Base-by-base conservation (phyloP, 2,329 filamentous ascomycete species). In the Didymella glomerata region DNA sequence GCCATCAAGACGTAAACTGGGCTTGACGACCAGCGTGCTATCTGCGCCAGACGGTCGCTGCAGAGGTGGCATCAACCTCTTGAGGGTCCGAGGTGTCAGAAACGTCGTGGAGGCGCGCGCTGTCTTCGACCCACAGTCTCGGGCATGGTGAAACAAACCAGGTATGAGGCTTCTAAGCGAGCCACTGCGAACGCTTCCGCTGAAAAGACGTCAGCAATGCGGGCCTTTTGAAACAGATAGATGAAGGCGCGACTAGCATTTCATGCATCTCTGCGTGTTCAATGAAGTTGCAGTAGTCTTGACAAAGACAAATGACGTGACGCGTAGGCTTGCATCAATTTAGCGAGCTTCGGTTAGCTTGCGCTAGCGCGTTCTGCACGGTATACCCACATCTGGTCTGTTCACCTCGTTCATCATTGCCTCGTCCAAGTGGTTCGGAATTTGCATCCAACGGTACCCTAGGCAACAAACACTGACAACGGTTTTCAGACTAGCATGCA, bases 111-210 rank as follows among this genome's bases (percentile, higher is more conserved):
- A 45, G 44, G 49, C 48, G 48, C 45, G 49, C 45, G 36, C 38
- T 34, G 44, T 44, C 38, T 14, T 42, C 24, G 53, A 49, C 55
- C 55, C 55, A 54, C 55, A 38, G 8, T 30, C 38, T 44, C 27
- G 42, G 42, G n/a, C 6, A 7, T 45, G 27, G 47, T 60, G 57
- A 60, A 60, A 60, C 57, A 45, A 45, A 36, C 27, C 47, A 28
- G 32, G 49, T 52, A 10, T 27, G 52, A 51, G 24, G 22, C 34
- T n/a, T 36, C 30, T 38, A 57, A 57, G 40, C 53, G 57, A 60
- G 34, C 25, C n/a, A 41, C 28, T 22, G 20, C 18, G 20, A 45
- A 18, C 40, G 18, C 30, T 42, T 28, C 45, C 42, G 45, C 38
- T 34, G 28, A 7, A 40, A 22, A 45, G 24, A 57, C 58, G 49